Evolutionary conservation across 768 basidiomycete species (phyloP), one percentile per base, ranked within the genome.

Genomic region (Tricholoma sp.): DNA sequence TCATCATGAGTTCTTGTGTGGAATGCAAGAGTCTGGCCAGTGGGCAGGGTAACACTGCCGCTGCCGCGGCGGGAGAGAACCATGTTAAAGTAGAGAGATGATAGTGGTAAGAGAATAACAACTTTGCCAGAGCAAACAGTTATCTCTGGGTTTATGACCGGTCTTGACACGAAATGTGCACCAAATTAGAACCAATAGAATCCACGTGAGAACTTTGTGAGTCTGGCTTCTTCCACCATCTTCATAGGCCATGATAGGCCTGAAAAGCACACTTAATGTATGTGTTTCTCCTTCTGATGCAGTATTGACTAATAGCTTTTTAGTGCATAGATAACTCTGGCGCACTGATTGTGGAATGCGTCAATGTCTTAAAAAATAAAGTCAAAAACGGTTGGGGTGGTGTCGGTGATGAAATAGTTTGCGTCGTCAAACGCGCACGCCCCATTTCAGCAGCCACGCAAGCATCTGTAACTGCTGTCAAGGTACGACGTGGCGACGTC

Each of bases 291-390:
- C 50, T 20, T 48, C 13, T 15, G 24, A 36, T 50, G 24, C 41
- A 39, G 18, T 17, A 7, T 29, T 15, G 34, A 42, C 51, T 33
- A 37, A 59, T 6, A 12, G 20, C 17, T 29, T 31, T 33, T 13
- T n/a, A 94, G 91, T 87, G 93, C 61, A 97, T 98, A 70, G 96
- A 98, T 78, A 98, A 98, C 72, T 94, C 96, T 6, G 96, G 96
- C 32, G 95, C 93, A 6, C 80, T 98, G 59, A 76, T 96, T 59
- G 87, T 94, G 41, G 96, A 98, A 77, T 97, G 94, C 67, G 92
- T 98, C 69, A 97, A 98, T 71, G 85, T 98, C 29, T 79, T 97
- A 56, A 98, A 98, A 72, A 86, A 91, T 69, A 98, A 98, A 72
- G 91, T 94, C 64, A 95, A 91, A 70, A 91, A 94, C 63, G 95